Evolutionary conservation across 2,329 filamentous ascomycete species (phyloP).

Genomic region (Daldinia sp.): DNA sequence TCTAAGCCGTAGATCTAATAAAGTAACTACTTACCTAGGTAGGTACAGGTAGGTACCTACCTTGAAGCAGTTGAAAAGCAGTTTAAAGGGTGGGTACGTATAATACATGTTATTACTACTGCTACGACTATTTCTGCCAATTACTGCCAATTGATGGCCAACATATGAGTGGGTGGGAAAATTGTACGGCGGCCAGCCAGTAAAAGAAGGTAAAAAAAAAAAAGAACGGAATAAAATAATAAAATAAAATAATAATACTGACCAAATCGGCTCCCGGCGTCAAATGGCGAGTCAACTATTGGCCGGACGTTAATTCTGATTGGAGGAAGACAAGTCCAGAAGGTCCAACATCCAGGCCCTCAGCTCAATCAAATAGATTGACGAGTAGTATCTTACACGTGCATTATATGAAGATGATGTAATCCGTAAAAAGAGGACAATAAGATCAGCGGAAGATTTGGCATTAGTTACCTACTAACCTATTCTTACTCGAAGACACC

Average conservation of each 20-base stretch:
- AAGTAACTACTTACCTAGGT: background rate
- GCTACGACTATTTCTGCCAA: background rate
- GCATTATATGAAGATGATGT: slow-evolving; percentile 47
- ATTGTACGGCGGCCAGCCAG: slow-evolving; percentile 13
- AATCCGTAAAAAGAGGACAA: slow-evolving; percentile 32
- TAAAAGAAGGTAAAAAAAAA: slow-evolving; percentile 20
- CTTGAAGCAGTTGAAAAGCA: background rate
- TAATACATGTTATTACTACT: background rate
- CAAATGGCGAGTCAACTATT: slow-evolving; percentile 43
- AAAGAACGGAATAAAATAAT: slow-evolving; percentile 20
- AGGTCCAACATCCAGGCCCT: slow-evolving; percentile 36
- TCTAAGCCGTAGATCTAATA: slow-evolving; percentile 13
- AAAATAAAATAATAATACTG: slow-evolving; percentile 29
- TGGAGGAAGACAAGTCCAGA: slow-evolving; percentile 41
- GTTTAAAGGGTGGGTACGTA: background rate
- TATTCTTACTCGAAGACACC: slow-evolving; percentile 33
- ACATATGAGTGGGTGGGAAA: slow-evolving; percentile 34
- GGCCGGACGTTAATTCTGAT: slow-evolving; percentile 38
- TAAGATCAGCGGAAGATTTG: slow-evolving; percentile 36
- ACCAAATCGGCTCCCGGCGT: slow-evolving; percentile 46
- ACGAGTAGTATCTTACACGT: slow-evolving; percentile 48
- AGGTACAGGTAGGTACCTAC: no score
- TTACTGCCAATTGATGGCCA: slow-evolving; percentile 19
- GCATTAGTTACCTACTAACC: no score
- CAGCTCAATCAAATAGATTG: slow-evolving; percentile 47